Base-by-base conservation (phyloP, 2,329 filamentous ascomycete genomes). In the Ophiostoma himal-ulmi region DNA sequence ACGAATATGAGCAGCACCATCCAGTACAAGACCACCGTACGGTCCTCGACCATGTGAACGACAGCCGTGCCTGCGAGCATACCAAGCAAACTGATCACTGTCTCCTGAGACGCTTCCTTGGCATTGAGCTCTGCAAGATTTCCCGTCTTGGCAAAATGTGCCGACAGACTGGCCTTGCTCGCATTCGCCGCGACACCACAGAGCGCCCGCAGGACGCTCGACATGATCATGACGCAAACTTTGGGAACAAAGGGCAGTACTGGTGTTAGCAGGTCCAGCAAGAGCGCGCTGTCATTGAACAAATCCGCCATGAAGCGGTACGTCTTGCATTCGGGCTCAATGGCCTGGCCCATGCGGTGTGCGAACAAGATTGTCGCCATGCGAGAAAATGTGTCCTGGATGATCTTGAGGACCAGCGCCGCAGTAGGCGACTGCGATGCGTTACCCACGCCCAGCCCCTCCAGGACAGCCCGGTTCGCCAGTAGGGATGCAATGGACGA, bases 61-160 rank as follows among this genome's bases (percentile, higher is more conserved):
- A 97, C 88, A 1, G 96, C 72, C 67, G 90, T 95, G 0, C 95
- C 95, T 17, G 86, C 87, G 68, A 97, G 84, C 86, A 98, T 93
- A 1, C 95, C 95, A 44, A 97, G 73, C 36, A 98, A 83, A 1
- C 92, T 94, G 70, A 99, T 92, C 26, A 97, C 88, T 0, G 94
- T 98, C 80, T 98, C 95, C 81, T 98, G 95, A 74, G 92, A 96
- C 14, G 93, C 93, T 78, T 98, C 94, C 85, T 97, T 89, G 70
- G 94, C 94, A 80, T 97, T 98, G 70, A 99, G 84, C 79, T 98
- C 94, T 1, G 92, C 94, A 64, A 98, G 81, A 78, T 97, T 98
- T 52, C 93, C 92, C 77, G 89, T 88, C 74, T 84, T 88, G 10
- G 94, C 93, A 82, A 99, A 98, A 80, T 99, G 95, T 13, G 92